Base-by-base conservation (phyloP, 73 alveolate species). In the Uronychia setigera region DNA sequence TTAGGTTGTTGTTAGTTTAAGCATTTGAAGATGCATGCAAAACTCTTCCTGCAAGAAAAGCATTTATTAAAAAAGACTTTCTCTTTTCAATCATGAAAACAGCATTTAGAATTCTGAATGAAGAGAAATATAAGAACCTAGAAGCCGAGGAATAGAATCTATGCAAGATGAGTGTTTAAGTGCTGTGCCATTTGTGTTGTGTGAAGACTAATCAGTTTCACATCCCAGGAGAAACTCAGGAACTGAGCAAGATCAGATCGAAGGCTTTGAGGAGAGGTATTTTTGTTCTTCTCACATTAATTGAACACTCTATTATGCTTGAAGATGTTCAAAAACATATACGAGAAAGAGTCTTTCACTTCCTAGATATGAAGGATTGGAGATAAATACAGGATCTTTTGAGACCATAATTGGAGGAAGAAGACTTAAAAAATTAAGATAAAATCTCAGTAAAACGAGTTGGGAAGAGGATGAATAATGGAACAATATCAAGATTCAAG, bases 181-280 rank as follows among this genome's bases (percentile, higher is more conserved):
- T 83, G 1, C 80, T 83, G n/a, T 75, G 84, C 31, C 31, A n/a
- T 0, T 5, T 83, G 31, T 83, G 85, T 30, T 59, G 84, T 1
- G 85, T 76, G 5, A 83, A 76, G 80, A 83, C 85, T 25, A 83
- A 75, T 58, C 29, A 82, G 33, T 83, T 83, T 57, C 75, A 83
- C 35, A 83, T 83, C 13, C 91, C 91, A 32, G 91, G 91, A 28
- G 91, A 83, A 46, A 83, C 91, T 76, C 75, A 83, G 82, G 57
- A 59, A 9, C 84, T 83, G 11, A 82, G 76, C 60, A 83, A 76
- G 34, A 46, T 83, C 58, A 83, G 85, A 76, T 75, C 34, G 67
- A 31, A 28, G 28, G 33, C 91, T 1, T 83, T 76, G 29, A 85
- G 76, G 14, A 83, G 75, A 33, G 91, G 91, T 0, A 76, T 83